Conservation (phyloP, 129 eudicot species). For the Saussurea involucrata region DNA sequence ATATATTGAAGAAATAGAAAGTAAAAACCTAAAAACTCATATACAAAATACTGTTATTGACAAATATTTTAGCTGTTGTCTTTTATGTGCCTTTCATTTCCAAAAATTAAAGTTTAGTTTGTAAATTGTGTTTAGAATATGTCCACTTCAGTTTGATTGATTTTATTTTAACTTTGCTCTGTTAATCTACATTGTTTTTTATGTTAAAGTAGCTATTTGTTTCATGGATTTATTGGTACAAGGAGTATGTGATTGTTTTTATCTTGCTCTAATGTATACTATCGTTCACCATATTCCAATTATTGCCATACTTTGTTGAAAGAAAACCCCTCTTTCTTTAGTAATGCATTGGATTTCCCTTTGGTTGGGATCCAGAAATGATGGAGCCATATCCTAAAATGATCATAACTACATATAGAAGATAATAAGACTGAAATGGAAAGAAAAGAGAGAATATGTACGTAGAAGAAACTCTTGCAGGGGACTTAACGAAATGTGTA, state of each 20-base stretch:
- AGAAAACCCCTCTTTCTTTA: not conserved
- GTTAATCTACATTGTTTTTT: not conserved
- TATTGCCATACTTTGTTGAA: not conserved
- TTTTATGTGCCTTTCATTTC: not conserved
- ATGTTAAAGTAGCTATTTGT: not conserved
- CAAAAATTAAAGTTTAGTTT: not conserved
- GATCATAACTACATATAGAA: not conserved
- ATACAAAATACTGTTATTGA: not conserved
- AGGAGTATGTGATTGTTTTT: not conserved
- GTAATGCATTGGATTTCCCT: not conserved
- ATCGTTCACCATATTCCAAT: not conserved
- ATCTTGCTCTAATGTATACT: not conserved
- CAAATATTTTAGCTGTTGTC: not conserved
- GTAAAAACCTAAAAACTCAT: not conserved
- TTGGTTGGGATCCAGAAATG: not conserved
- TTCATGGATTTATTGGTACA: not conserved
- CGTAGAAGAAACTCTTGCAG: not conserved
- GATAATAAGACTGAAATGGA: not conserved
- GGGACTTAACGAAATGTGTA: not conserved
- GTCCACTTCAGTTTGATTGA: not conserved
- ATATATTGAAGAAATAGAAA: not conserved
- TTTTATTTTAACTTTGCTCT: not conserved
- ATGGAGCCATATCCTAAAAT: not conserved
- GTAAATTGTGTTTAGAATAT: not conserved
- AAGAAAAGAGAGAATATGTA: not conserved